A percentile compares a stretch with the other conserved stretches of the same genome.
phyloP scores from a whole-genome alignment of 108 stramenopile genomes.

The Nannochloropsis gaditana region DNA sequence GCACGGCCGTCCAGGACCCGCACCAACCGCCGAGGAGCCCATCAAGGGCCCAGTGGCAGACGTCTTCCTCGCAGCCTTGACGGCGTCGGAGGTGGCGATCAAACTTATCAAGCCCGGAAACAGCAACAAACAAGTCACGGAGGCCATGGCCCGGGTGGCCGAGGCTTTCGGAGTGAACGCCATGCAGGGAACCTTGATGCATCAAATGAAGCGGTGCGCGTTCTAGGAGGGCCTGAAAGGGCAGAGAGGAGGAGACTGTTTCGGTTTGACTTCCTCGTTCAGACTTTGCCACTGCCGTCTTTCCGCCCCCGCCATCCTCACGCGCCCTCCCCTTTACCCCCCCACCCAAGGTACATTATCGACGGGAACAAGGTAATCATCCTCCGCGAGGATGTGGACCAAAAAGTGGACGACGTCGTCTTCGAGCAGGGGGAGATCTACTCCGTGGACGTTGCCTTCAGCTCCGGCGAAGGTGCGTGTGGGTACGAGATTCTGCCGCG shows the following conservation, averaged over 20 bases:
- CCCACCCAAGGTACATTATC: slow-evolving; percentile 65
- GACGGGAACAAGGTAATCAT: slow-evolving; percentile 92
- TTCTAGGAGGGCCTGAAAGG: not conserved
- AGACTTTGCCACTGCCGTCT: not conserved
- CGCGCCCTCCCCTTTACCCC: not conserved
- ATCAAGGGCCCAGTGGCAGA: slow-evolving; percentile 48
- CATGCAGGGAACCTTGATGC: slow-evolving; percentile 88
- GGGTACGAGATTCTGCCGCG: not conserved
- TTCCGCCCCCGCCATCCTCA: not conserved
- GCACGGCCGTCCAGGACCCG: not conserved
- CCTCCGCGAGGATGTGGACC: slow-evolving; percentile 61
- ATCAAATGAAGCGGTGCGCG: slow-evolving; percentile 89
- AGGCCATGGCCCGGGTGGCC: slow-evolving; percentile 81
- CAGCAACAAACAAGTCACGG: slow-evolving; percentile 79
- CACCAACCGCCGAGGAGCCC: slow-evolving; percentile 31
- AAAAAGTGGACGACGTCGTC: slow-evolving; percentile 52
- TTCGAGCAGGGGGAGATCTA: slow-evolving; percentile 71
- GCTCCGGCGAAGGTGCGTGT: slow-evolving; percentile 79
- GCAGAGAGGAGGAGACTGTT: not conserved
- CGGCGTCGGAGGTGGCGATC: slow-evolving; percentile 89
- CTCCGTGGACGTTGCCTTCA: slow-evolving; percentile 91
- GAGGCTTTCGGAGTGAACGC: slow-evolving; percentile 84
- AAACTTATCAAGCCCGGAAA: slow-evolving; percentile 77
- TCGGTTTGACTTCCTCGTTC: not conserved
- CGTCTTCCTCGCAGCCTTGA: slow-evolving; percentile 74